Base-by-base conservation (phyloP, 2,329 filamentous ascomycete genomes). In the Biscogniauxia marginata region DNA sequence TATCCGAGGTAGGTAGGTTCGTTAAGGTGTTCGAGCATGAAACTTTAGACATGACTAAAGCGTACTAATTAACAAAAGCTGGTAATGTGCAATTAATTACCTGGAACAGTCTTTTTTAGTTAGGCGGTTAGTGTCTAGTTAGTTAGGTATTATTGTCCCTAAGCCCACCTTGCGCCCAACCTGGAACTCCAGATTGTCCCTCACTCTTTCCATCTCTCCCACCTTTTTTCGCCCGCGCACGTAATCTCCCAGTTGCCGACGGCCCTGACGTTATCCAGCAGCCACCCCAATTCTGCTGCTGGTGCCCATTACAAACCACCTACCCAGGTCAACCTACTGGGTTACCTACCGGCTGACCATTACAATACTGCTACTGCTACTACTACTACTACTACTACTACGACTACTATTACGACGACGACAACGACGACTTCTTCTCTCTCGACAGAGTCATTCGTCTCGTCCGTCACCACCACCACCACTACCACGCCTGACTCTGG, bases 331-430 rank as follows among this genome's bases (percentile, higher is more conserved):
- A 39, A 25, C 30, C 13, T 34, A 34, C 30, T 34, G 3, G 30
- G 30, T 34, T 11, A 30, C 25, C 25, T 30, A 30, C 6, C n/a
- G n/a, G n/a, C n/a, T n/a, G n/a, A n/a, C n/a, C n/a, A n/a, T n/a
- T n/a, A n/a, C n/a, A n/a, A n/a, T 39, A 39, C 13, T 25, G 11
- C 4, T 39, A 39, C n/a, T 39, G 5, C n/a, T 39, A n/a, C 30
- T 49, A 61, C 57, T 16, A 57, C 54, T 39, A 39, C 13, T 25
- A 25, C 4, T 39, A 39, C n/a, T 39, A 16, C n/a, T 39, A n/a
- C 30, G 52, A 61, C 57, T 16, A 57, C 54, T 22, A 24, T 50
- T 16, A 34, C 30, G 30, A 39, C 30, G 30, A 39, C 30, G 13
- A 39, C 30, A 16, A 39, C 30, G n/a, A 39, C 30, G 30, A 39